Percentiles rank a stretch among this genome's conserved stretches.
phyloP scores from a whole-genome alignment of 805 yeast species.

The Zygotorulaspora florentina region DNA sequence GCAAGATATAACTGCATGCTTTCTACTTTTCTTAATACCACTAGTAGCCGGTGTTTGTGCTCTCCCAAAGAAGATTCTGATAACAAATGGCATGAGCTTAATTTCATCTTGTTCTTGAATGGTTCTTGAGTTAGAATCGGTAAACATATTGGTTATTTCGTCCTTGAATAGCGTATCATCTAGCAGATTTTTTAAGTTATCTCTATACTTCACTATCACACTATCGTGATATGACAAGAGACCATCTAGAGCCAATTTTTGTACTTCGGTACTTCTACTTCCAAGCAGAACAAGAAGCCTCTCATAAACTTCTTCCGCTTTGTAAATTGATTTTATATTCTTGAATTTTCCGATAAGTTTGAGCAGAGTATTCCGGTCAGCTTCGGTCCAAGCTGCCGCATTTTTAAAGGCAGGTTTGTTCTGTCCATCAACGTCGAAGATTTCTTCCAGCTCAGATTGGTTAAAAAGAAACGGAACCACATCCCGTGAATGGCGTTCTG shows the following conservation, averaged over 20 bases:
- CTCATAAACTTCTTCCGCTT: conserved; percentile 49
- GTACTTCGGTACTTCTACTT: conserved; percentile 57
- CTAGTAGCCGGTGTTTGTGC: conserved; percentile 66
- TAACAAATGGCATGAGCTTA: conserved; percentile 61
- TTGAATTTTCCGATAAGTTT: conserved; percentile 62
- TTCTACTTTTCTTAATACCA: conserved; percentile 68
- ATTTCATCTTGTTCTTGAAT: conserved; percentile 60
- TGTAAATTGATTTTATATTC: conserved; percentile 51
- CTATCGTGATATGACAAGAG: conserved; percentile 60
- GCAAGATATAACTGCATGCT: conserved; percentile 62
- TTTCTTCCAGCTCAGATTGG: conserved; percentile 21
- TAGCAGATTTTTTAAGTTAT: conserved; percentile 64
- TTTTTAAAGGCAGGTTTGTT: conserved; percentile 5
- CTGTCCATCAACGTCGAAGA: conserved; percentile 17
- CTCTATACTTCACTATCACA: conserved; percentile 61
- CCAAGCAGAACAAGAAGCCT: conserved; percentile 55
- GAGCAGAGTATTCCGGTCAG: conserved; percentile 55
- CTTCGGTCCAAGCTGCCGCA: conserved; percentile 40
- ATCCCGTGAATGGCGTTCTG: conserved; percentile 56
- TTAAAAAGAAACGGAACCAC: conserved; percentile 57
- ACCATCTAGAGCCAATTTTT: conserved; percentile 67
- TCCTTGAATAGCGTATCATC: conserved; percentile 85
- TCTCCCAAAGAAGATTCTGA: conserved; percentile 81
- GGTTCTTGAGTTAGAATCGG: conserved; percentile 44
- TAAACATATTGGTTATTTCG: conserved; percentile 63